Evolutionary conservation across 148 eudicot species (phyloP), one percentile per base, ranked within the genome.

Genomic region (Chenopodium suecicum): DNA sequence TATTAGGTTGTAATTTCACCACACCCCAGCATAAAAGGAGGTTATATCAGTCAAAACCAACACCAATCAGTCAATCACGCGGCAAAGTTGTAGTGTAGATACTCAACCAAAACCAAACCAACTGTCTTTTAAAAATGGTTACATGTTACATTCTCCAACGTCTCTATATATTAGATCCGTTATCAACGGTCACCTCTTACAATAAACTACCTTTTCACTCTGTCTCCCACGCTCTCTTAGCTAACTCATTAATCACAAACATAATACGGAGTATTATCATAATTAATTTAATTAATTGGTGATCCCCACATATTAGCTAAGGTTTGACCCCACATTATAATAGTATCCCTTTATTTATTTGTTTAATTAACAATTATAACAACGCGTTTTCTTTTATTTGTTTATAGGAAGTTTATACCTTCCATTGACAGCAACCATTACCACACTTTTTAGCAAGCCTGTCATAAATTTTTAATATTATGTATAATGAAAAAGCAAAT

Each of bases 231-330:
- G 31, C 44, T 8, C 73, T 69, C 52, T 62, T 62, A 29, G 17
- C 70, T 27, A 68, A 67, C 54, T 67, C 20, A 69, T 32, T 31
- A 62, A 22, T 65, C 65, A 65, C 17, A 64, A 29, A 29, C 7
- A 5, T n/a, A 17, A 66, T 22, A 31, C 32, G 32, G 32, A 31
- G 32, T 31, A 46, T 7, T 37, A 16, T 17, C 1, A 20, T 0
- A 19, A 64, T 41, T 37, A 37, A 4, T 4, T 19, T 71, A 7
- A 71, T 80, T 54, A 62, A 73, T 81, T 73, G 74, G 27, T 29
- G 63, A 64, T 82, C 84, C 84, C 84, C 77, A 71, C 77, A 58
- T 48, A 71, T 77, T 70, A 75, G 52, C 78, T 81, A 81, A 50
- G 63, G 20, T 74, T 47, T 64, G 83, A 1, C 74, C 73, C 68